Conservation (phyloP, 441 rosid species). For the Sinapis alba region DNA sequence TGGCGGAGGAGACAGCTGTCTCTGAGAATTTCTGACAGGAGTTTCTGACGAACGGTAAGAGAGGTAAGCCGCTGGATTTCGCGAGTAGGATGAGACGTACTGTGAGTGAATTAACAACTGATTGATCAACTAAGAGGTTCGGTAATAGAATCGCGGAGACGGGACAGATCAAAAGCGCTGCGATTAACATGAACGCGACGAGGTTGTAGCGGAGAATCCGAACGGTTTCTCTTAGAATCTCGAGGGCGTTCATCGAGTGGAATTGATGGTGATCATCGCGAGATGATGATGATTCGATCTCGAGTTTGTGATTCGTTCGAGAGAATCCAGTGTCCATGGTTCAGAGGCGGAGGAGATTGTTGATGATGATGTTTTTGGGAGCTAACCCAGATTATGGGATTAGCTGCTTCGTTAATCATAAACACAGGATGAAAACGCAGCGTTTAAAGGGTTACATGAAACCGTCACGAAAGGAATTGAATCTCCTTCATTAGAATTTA, state of each 20-base stretch:
- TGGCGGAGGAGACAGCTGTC: slow-evolving; percentile 61
- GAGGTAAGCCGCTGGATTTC: slow-evolving; percentile 73
- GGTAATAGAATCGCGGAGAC: slow-evolving; percentile 73
- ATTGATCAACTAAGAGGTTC: slow-evolving; percentile 67
- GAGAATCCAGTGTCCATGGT: slow-evolving; percentile 42
- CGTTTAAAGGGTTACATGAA: not conserved
- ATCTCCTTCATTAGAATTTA: not conserved
- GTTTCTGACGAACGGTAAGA: slow-evolving; percentile 61
- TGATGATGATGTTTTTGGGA: not conserved
- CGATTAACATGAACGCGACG: slow-evolving; percentile 62
- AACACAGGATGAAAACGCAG: not conserved
- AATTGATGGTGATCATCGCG: slow-evolving; percentile 43
- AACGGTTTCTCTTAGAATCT: slow-evolving; percentile 85
- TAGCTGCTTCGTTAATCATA: not conserved
- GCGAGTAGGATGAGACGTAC: slow-evolving; percentile 66
- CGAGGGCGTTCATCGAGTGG: slow-evolving; percentile 75
- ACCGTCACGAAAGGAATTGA: not conserved
- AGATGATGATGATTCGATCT: slow-evolving; percentile 36
- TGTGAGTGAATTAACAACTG: slow-evolving; percentile 62
- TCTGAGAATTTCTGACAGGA: slow-evolving; percentile 74
- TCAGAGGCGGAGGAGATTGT: not conserved
- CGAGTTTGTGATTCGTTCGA: slow-evolving; percentile 33
- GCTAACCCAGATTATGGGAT: not conserved
- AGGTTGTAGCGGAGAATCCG: slow-evolving; percentile 77
- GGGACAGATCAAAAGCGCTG: slow-evolving; percentile 72